Conservation (phyloP, 306 rosid genomes). For the Casuarina equisetifolia region DNA sequence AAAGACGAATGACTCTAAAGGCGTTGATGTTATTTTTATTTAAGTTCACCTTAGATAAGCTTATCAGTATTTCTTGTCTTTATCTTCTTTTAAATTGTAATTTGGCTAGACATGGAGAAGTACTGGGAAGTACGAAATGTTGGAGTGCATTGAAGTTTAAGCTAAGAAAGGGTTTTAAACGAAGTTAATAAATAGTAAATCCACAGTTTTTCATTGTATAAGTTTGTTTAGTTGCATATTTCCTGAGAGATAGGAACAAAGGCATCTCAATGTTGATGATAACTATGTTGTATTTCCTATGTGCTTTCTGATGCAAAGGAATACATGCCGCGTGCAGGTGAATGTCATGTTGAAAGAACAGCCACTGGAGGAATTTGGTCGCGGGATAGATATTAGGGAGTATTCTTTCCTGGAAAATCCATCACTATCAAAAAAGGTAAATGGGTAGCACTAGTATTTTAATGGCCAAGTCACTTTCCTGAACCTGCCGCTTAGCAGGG, state of each 20-base stretch:
- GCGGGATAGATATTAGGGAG: constrained; percentile 69
- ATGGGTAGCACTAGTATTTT: constrained; percentile 17
- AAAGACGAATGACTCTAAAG: background rate
- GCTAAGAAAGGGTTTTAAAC: background rate
- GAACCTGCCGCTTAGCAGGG: constrained; percentile 8
- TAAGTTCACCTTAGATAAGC: background rate
- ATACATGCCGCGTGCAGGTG: constrained; percentile 50
- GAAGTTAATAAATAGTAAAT: background rate
- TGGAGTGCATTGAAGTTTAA: background rate
- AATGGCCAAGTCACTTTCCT: constrained; percentile 2
- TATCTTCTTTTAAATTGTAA: background rate
- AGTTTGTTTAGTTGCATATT: background rate
- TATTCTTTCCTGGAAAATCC: constrained; percentile 90
- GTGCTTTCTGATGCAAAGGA: constrained; percentile 26
- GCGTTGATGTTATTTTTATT: background rate
- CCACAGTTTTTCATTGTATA: background rate
- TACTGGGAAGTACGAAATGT: background rate
- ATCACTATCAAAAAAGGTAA: constrained; percentile 66
- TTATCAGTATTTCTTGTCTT: background rate
- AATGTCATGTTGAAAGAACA: constrained; percentile 72
- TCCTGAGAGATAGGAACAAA: background rate
- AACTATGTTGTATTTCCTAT: background rate
- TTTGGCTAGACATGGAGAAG: background rate
- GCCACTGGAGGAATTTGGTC: constrained; percentile 86
- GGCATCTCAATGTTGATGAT: background rate